phyloP scores from a whole-genome alignment of 1,284 basidiomycete genomes.

The Gymnopus androsaceus region DNA sequence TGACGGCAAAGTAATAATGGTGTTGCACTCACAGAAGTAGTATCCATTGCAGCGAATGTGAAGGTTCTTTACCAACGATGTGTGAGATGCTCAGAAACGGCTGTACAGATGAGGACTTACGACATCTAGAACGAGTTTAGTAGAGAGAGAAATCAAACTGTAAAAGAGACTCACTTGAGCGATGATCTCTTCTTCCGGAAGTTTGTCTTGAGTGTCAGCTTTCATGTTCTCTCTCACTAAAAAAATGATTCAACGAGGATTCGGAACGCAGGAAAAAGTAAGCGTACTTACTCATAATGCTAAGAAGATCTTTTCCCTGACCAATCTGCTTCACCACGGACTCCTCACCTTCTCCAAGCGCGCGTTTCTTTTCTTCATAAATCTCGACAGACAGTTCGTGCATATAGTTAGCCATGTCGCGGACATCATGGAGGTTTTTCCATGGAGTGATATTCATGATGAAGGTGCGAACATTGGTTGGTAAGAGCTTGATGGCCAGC shows the following conservation, averaged over 20 bases:
- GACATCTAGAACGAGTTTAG: constrained; percentile 15
- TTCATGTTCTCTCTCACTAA: constrained; percentile 11
- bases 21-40: constrained; percentile 25
- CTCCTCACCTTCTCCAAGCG: constrained; percentile 36
- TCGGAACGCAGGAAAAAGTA: not conserved
- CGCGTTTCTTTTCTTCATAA: constrained; percentile 35
- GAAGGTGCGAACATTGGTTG: not conserved
- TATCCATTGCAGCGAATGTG: constrained; percentile 32
- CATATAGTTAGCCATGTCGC: constrained; percentile 13
- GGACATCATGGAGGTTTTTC: constrained; percentile 12
- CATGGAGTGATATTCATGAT: constrained; percentile 7
- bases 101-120: constrained; percentile 8
- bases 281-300: constrained; percentile 40
- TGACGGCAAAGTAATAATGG: too few species aligned
- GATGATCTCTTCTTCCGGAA: constrained; percentile 9
- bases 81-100: not conserved
- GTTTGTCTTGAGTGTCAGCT: not conserved
- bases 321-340: constrained; percentile 33
- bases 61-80: constrained; percentile 20
- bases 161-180: constrained; percentile 2
- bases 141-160: not conserved
- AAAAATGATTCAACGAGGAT: not conserved
- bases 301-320: constrained; percentile 48
- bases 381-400: constrained; percentile 1
- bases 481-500: constrained; percentile 1